phyloP scores from a whole-genome alignment of 2,329 filamentous ascomycete genomes.

The Corinectria fuckeliana region DNA sequence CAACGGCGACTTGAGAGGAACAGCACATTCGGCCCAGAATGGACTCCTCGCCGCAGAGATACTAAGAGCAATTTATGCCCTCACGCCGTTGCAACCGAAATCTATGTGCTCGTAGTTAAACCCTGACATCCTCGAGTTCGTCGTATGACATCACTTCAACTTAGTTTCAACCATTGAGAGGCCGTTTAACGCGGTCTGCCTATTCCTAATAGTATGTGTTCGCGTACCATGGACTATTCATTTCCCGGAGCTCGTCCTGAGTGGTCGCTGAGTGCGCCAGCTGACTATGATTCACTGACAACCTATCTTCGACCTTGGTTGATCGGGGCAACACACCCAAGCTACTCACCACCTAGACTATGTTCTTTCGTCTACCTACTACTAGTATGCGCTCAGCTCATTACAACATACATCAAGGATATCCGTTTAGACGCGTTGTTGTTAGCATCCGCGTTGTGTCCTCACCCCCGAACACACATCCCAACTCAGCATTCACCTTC shows the following conservation, averaged over 20 bases:
- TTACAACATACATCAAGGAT: no score
- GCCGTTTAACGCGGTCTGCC: no score
- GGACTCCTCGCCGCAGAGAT: no score
- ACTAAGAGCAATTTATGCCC: no score
- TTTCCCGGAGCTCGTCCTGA: background rate
- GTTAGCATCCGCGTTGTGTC: background rate
- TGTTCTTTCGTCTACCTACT: background rate
- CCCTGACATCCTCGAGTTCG: background rate
- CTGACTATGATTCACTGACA: background rate
- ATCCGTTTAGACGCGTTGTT: background rate
- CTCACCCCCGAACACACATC: background rate
- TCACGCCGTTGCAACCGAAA: no score
- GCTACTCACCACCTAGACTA: background rate
- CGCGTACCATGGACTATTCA: background rate
- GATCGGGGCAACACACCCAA: background rate
- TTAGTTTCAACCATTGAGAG: no score
- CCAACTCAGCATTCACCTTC: background rate
- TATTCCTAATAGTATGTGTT: background rate
- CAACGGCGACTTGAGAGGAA: no score
- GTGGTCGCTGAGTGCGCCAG: background rate
- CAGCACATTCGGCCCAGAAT: no score
- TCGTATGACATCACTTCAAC: background rate
- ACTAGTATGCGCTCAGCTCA: no score
- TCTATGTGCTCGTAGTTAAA: background rate
- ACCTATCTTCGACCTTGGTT: background rate